These are phyloP conservation scores for Ceratocystis huliohia DNA, from an alignment of 2,329 filamentous ascomycete genomes.

Conservation along the genomic window DNA sequence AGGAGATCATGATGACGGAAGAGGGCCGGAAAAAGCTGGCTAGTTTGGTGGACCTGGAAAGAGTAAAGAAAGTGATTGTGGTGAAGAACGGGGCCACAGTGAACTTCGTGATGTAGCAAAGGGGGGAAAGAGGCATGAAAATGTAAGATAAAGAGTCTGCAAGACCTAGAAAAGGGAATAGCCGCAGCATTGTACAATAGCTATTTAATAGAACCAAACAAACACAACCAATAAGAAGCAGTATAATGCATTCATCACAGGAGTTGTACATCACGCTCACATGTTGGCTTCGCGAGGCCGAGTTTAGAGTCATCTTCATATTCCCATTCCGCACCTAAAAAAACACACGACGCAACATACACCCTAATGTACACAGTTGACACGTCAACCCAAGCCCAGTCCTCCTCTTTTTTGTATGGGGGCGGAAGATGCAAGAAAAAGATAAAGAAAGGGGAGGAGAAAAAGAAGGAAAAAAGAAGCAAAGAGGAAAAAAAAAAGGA, in stretches of 20 bases:
- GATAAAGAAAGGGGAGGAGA: not conserved
- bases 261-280: not conserved
- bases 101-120: conserved; percentile 52
- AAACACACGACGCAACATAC: conserved; percentile 7
- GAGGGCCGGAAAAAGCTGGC: conserved; percentile 45
- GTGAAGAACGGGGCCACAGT: conserved; percentile 55
- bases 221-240: no score
- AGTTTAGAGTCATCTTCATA: conserved; percentile 14
- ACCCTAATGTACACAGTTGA: conserved; percentile 21
- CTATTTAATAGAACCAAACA: not conserved
- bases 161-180: not conserved
- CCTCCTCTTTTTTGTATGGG: conserved; percentile 8
- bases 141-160: not conserved
- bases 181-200: conserved; percentile 1
- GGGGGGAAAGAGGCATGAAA: not conserved
- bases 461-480: conserved; percentile 1
- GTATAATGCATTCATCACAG: no score
- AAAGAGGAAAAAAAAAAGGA: conserved; percentile 12
- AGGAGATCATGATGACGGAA: conserved; percentile 46
- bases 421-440: not conserved
- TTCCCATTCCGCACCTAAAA: conserved; percentile 16
- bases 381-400: conserved; percentile 6
- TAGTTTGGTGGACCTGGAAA: conserved; percentile 34
- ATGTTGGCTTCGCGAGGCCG: not conserved
- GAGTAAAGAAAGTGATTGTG: conserved; percentile 52